A percentile compares a stretch with the other conserved stretches of the same genome.
Conservation (phyloP, 257 asterid genomes). For the Gentiana dahurica region DNA sequence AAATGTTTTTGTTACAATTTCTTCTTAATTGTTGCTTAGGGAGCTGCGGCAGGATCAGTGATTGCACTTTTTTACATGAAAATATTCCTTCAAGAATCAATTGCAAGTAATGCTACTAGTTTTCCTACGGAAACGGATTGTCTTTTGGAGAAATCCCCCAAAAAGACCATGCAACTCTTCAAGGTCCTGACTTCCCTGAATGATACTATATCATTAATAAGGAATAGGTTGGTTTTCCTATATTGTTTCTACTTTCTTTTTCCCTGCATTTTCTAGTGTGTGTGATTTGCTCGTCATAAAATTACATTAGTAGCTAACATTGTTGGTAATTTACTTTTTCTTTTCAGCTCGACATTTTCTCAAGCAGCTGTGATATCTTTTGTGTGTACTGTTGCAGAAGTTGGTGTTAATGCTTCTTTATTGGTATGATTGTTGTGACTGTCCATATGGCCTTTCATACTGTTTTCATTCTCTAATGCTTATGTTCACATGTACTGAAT, state of each 20-base stretch:
- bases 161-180: conserved; percentile 33
- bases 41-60: conserved; percentile 56
- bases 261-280: no score
- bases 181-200: conserved; percentile 44
- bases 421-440: conserved; percentile 25
- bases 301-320: no score
- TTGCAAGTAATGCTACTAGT: conserved; percentile 4
- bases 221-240: conserved; percentile 39
- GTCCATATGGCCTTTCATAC: no score
- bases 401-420: conserved; percentile 54
- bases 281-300: no score
- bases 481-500: no score
- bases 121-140: conserved; percentile 39
- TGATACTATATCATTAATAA: conserved; percentile 51
- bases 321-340: background rate
- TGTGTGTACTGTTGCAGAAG: conserved; percentile 56
- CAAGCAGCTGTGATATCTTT: conserved; percentile 69
- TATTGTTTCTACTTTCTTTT: background rate
- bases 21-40: conserved; percentile 25
- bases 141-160: conserved; percentile 51
- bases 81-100: conserved; percentile 61
- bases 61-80: conserved; percentile 67
- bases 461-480: no score
- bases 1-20: background rate
- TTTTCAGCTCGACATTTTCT: conserved; percentile 60